These are phyloP conservation scores for Spiraea crenata DNA, from an alignment of 331 rosid genomes.

Conservation along the genomic window DNA sequence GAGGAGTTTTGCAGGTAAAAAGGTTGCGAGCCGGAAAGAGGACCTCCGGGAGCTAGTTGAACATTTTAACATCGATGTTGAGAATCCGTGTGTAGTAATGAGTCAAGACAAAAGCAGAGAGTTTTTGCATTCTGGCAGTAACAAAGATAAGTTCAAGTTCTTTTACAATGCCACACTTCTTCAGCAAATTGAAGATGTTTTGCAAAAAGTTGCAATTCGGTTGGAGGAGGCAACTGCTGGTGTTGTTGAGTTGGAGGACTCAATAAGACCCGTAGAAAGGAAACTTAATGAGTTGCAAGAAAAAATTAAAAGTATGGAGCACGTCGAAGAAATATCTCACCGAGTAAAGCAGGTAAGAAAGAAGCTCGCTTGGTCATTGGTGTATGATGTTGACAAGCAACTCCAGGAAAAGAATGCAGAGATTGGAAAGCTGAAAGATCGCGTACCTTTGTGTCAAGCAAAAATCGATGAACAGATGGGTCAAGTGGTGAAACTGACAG, in stretches of 20 bases:
- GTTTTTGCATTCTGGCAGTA: slow-evolving; percentile 91
- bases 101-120: slow-evolving; percentile 97
- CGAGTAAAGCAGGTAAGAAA: slow-evolving; percentile 67
- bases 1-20: slow-evolving; percentile 54
- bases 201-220: slow-evolving; percentile 57
- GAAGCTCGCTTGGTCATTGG: slow-evolving; percentile 98
- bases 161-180: slow-evolving; percentile 98
- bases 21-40: slow-evolving; percentile 55
- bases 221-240: slow-evolving; percentile 47
- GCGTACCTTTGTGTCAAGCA: slow-evolving; percentile 76
- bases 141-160: slow-evolving; percentile 93
- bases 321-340: slow-evolving; percentile 70
- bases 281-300: slow-evolving; percentile 70
- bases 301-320: slow-evolving; percentile 77
- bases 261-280: slow-evolving; percentile 76
- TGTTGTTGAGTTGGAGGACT: slow-evolving; percentile 63
- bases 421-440: slow-evolving; percentile 63
- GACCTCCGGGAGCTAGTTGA: slow-evolving; percentile 84
- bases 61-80: slow-evolving; percentile 94
- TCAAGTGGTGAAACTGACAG: slow-evolving; percentile 46
- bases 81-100: slow-evolving; percentile 95
- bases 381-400: slow-evolving; percentile 68
- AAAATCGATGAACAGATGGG: slow-evolving; percentile 64
- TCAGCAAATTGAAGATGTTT: slow-evolving; percentile 85
- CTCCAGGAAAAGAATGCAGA: slow-evolving; percentile 44